phyloP scores from a whole-genome alignment of 768 basidiomycete genomes.

The Chalciporus piperatus region DNA sequence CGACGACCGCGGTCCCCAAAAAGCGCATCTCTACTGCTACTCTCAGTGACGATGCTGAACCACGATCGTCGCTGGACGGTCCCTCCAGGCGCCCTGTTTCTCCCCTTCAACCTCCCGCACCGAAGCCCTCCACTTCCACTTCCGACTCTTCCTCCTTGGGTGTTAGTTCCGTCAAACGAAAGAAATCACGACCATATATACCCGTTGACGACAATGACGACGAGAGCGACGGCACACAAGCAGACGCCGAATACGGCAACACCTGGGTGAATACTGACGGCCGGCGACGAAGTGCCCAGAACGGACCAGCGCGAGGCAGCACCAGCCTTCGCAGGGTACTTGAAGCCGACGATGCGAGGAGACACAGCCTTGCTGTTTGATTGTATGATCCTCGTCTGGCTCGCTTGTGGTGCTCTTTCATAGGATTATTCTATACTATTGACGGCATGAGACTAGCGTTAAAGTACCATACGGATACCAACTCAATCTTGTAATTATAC shows the following conservation, averaged over 20 bases:
- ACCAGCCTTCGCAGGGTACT: slow-evolving; percentile 31
- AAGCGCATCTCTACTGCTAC: slow-evolving; percentile 42
- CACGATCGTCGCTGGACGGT: slow-evolving; percentile 39
- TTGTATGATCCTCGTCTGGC: slow-evolving; percentile 20
- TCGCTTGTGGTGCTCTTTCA: slow-evolving; percentile 17
- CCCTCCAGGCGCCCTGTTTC: slow-evolving; percentile 33
- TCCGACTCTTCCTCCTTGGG: slow-evolving; percentile 31
- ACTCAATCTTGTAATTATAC: slow-evolving; percentile 30
- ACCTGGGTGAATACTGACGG: slow-evolving; percentile 58
- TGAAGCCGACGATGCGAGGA: slow-evolving; percentile 51
- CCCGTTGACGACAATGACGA: slow-evolving; percentile 48
- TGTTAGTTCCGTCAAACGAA: slow-evolving; percentile 39
- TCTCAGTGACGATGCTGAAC: slow-evolving; percentile 38
- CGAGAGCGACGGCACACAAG: slow-evolving; percentile 69
- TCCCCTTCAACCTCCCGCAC: slow-evolving; percentile 30
- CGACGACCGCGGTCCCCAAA: slow-evolving; percentile 33
- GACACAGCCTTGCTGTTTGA: slow-evolving; percentile 69
- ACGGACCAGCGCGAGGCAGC: slow-evolving; percentile 14
- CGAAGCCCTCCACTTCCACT: slow-evolving; percentile 36
- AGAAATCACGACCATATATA: slow-evolving; percentile 51
- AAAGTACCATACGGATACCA: slow-evolving; percentile 24
- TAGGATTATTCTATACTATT: slow-evolving; percentile 38
- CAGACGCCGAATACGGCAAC: slow-evolving; percentile 59
- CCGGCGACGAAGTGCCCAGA: slow-evolving; percentile 44
- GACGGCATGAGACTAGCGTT: slow-evolving; percentile 21